Evolutionary conservation across 139 green algal genomes (phyloP).

Genomic region (Microglena sp.): DNA sequence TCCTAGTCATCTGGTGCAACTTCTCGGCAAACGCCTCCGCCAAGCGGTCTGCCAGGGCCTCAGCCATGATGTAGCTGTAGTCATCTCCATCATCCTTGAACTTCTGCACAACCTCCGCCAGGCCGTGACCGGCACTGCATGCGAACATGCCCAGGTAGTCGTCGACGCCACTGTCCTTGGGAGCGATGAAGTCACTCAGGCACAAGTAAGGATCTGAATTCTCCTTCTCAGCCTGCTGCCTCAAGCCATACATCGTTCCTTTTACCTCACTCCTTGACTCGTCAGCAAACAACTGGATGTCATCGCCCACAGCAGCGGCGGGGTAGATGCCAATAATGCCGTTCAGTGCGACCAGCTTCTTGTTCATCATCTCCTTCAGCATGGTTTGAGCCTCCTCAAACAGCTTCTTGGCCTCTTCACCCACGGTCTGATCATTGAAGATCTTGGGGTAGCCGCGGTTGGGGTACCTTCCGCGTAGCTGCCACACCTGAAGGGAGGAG

Average conservation of each 20-base stretch:
- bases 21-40: constrained; percentile 95
- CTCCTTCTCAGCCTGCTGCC: constrained; percentile 86
- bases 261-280: constrained; percentile 43
- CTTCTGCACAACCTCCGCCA: constrained; percentile 69
- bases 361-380: constrained; percentile 74
- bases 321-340: constrained; percentile 87
- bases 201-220: constrained; percentile 74
- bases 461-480: constrained; percentile 94
- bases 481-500: constrained; percentile 97
- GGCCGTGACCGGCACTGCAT: constrained; percentile 74
- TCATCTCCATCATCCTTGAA: constrained; percentile 73
- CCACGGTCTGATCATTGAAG: constrained; percentile 97
- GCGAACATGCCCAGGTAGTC: constrained; percentile 98
- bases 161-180: constrained; percentile 58
- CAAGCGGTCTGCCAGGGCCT: constrained; percentile 93
- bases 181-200: constrained; percentile 94
- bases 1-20: constrained; percentile 82
- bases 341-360: constrained; percentile 74
- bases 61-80: constrained; percentile 96
- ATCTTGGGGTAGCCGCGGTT: constrained; percentile 99
- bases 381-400: constrained; percentile 86
- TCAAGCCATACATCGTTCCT: constrained; percentile 61
- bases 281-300: constrained; percentile 83
- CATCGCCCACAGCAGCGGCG: constrained; percentile 84
- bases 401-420: constrained; percentile 91